phyloP scores from a whole-genome alignment of 345 rosid genomes.

The Gossypium australe region DNA sequence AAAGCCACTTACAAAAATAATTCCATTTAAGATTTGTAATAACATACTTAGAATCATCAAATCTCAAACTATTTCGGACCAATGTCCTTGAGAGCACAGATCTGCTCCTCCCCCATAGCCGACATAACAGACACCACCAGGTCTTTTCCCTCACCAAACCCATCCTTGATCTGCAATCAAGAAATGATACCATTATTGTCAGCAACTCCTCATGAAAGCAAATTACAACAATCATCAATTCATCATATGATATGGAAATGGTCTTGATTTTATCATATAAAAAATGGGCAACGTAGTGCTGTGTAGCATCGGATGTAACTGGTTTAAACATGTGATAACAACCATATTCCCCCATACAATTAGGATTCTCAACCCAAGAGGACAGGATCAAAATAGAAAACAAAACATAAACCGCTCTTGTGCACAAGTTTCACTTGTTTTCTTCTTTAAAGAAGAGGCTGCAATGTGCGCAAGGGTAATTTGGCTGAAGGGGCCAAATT shows the following conservation, averaged over 20 bases:
- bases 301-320: background rate
- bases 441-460: too few relatives aligned
- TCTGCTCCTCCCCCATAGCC: constrained; percentile 56
- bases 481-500: background rate
- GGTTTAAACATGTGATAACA: too few relatives aligned
- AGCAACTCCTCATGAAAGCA: background rate
- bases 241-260: background rate
- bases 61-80: constrained; percentile 29
- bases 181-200: background rate
- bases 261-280: background rate
- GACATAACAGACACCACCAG: constrained; percentile 46
- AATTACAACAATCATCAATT: background rate
- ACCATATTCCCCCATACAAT: background rate
- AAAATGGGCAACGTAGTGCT: background rate
- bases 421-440: too few relatives aligned
- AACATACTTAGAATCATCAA: background rate
- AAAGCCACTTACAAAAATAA: background rate
- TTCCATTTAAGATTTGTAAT: background rate
- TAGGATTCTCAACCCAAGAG: background rate
- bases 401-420: background rate
- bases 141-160: constrained; percentile 45
- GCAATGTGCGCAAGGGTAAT: too few relatives aligned
- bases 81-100: constrained; percentile 47
- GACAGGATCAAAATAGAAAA: too few relatives aligned
- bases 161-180: constrained; percentile 37